Percentiles rank a stretch among this genome's conserved stretches.
Conservation (phyloP, 192 early-diverging fungal genomes). For the Piromyces finnis region DNA sequence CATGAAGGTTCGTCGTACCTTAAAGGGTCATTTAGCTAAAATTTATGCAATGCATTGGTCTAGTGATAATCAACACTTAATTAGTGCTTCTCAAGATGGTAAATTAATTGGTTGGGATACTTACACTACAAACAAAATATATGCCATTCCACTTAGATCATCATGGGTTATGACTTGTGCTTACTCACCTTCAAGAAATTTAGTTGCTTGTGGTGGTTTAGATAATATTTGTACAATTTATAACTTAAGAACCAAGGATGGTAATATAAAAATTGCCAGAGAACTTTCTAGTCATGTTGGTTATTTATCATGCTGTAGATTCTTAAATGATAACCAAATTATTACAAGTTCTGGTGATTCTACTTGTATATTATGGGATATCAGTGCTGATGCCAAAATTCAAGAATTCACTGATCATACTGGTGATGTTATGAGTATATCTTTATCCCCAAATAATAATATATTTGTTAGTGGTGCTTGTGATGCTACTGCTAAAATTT, state of each 20-base stretch:
- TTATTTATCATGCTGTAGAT: conserved; percentile 94
- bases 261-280: conserved; percentile 54
- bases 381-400: conserved; percentile 92
- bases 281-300: conserved; percentile 94
- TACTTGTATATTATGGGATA: conserved; percentile 99
- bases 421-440: conserved; percentile 94
- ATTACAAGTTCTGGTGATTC: conserved; percentile 92
- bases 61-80: conserved; percentile 87
- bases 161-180: conserved; percentile 99
- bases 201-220: conserved; percentile 97
- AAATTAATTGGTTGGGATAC: conserved; percentile 99
- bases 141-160: conserved; percentile 93
- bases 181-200: conserved; percentile 92
- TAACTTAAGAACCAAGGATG: conserved; percentile 63
- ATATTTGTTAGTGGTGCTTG: conserved; percentile 97
- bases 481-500: conserved; percentile 94
- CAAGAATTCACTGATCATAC: conserved; percentile 96
- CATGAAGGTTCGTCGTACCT: conserved; percentile 89
- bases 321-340: conserved; percentile 91
- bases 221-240: conserved; percentile 99
- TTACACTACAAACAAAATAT: conserved; percentile 95
- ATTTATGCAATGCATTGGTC: conserved; percentile 99
- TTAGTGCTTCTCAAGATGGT: conserved; percentile 97
- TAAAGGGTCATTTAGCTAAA: conserved; percentile 97
- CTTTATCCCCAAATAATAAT: conserved; percentile 78